Evolutionary conservation across 805 yeast genomes (phyloP).

Genomic region (Monosporozyma aerobia): DNA sequence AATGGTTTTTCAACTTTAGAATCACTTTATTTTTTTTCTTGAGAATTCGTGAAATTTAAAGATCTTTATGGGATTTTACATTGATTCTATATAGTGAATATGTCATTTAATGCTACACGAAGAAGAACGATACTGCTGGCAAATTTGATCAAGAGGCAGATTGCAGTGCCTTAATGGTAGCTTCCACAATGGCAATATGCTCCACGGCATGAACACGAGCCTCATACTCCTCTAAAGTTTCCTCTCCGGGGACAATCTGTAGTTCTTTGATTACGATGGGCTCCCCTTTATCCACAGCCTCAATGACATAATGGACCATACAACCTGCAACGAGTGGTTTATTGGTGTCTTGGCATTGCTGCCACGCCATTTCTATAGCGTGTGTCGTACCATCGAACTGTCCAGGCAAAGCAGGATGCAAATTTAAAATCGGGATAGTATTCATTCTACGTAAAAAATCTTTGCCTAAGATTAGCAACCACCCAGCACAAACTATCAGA

Average conservation of each 20-base stretch:
- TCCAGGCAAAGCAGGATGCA: conserved; percentile 96
- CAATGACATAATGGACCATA: conserved; percentile 95
- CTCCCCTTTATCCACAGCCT: conserved; percentile 89
- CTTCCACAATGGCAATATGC: conserved; percentile 90
- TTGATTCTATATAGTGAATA: neutral
- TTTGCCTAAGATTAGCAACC: conserved; percentile 89
- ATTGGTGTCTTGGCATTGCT: conserved; percentile 65
- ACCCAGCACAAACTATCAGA: conserved; percentile 93
- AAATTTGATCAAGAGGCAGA: too few relatives aligned
- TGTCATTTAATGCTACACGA: too few relatives aligned
- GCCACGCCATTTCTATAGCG: conserved; percentile 94
- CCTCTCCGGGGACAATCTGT: conserved; percentile 53
- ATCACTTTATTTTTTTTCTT: neutral
- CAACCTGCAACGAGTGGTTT: conserved; percentile 79
- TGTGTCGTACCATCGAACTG: conserved; percentile 88
- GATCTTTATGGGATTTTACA: neutral
- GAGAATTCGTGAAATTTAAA: neutral
- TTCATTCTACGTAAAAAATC: conserved; percentile 53
- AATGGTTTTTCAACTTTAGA: neutral
- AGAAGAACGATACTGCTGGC: too few relatives aligned
- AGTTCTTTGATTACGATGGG: conserved; percentile 80
- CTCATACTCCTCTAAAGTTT: conserved; percentile 72
- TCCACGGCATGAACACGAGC: conserved; percentile 73
- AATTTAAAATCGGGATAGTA: conserved; percentile 71
- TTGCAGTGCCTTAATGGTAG: conserved; percentile 54